Conservation (phyloP, 2,329 filamentous ascomycete species). For the Exserohilum rostratum region DNA sequence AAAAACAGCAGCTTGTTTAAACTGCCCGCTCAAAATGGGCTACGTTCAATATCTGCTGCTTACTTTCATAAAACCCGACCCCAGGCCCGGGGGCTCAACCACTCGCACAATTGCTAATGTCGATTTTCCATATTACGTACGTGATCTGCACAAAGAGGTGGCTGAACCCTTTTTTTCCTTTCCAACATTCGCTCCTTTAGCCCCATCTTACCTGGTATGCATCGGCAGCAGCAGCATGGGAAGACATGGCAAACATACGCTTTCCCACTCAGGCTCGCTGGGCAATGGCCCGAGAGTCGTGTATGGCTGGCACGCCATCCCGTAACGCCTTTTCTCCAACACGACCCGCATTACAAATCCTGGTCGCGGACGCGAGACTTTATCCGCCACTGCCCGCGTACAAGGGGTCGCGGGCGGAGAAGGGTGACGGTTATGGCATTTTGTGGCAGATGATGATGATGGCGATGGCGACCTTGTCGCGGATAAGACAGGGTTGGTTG, state of each 20-base stretch:
- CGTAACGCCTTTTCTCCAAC: not conserved
- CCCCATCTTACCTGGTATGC: too few relatives aligned
- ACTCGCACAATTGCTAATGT: too few relatives aligned
- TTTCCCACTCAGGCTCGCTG: constrained; percentile 7
- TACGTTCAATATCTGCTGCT: too few relatives aligned
- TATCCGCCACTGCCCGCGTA: not conserved
- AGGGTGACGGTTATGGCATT: not conserved
- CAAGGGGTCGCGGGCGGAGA: not conserved
- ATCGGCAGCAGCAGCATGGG: not conserved
- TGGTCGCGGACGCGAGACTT: not conserved
- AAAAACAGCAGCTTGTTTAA: too few relatives aligned
- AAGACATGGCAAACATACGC: too few relatives aligned
- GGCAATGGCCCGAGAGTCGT: not conserved
- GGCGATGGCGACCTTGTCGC: not conserved
- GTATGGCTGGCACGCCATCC: constrained; percentile 1
- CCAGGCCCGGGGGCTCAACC: too few relatives aligned
- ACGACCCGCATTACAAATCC: not conserved
- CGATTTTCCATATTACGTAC: too few relatives aligned
- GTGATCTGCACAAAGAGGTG: not conserved
- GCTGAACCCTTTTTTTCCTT: constrained; percentile 1
- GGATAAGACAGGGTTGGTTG: not conserved
- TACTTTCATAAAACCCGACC: too few relatives aligned
- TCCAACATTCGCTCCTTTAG: not conserved
- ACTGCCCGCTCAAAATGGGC: too few relatives aligned
- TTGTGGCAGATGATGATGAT: not conserved